Base-by-base conservation (phyloP, 768 basidiomycete genomes). In the Boletus subcaerulescens region DNA sequence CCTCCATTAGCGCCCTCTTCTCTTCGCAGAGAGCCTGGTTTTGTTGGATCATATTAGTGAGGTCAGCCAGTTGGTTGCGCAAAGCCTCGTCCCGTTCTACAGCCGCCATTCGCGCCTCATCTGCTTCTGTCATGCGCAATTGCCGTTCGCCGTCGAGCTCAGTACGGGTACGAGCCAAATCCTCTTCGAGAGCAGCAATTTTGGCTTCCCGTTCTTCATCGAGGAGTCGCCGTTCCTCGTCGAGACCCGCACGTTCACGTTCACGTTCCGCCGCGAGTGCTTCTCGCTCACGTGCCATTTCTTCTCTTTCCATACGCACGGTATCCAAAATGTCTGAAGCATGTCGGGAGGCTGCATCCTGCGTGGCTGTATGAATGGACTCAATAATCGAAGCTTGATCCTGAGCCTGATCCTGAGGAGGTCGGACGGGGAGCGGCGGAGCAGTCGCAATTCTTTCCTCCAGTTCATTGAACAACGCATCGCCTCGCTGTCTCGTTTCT, bases 11-110 rank as follows among this genome's bases (percentile, higher is more conserved):
- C 13, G 77, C 76, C 53, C 76, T 84, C 74, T 91, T 88, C 60
- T 76, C 72, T 31, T 82, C 79, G 35, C 79, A 77, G 46, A 79
- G 76, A 33, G 84, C 80, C 2, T 80, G 75, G 52, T 89, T 86
- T 53, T 86, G 83, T 52, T 87, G 83, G 14, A 92, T 75, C 50
- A 90, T 66, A 57, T 86, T 85, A 1, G 90, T 86, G 58, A 93
- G 81, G 55, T 92, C 89, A 5, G 67, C 72, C 14, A 93, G 69
- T 59, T 91, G 89, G 38, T 68, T 74, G 33, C 82, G 76, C 41
- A 89, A 67, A 9, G 72, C 77, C 14, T 86, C 83, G 57, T 86
- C 82, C 7, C 84, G 80, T 53, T 89, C 87, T 38, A 73, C 64
- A 33, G 76, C 73, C 45, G 86, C 87, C 64, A 89, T 86, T 32